Conservation (phyloP, 2,329 filamentous ascomycete genomes). For the Venturia nashicola region DNA sequence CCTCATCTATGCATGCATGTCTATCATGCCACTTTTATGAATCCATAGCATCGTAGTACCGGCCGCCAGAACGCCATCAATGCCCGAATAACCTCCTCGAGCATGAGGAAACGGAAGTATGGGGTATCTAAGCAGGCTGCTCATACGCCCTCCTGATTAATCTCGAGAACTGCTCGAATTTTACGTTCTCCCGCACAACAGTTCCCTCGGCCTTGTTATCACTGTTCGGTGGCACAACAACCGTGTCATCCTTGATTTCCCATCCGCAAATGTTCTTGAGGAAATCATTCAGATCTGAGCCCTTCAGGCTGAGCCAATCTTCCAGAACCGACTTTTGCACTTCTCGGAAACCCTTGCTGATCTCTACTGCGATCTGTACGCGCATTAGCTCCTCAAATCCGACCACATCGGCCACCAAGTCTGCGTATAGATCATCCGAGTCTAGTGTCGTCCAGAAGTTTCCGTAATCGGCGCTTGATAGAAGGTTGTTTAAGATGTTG, state of each 20-base stretch:
- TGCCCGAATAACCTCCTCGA: not conserved
- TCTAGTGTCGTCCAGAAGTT: slow-evolving; percentile 90
- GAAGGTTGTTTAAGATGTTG: slow-evolving; percentile 68
- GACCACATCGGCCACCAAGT: slow-evolving; percentile 83
- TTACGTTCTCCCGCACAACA: slow-evolving; percentile 90
- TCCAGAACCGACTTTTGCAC: slow-evolving; percentile 41
- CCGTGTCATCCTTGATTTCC: slow-evolving; percentile 54
- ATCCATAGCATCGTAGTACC: not conserved
- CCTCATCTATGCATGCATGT: not conserved
- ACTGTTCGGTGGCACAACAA: slow-evolving; percentile 80
- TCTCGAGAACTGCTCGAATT: slow-evolving; percentile 72
- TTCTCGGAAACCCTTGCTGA: slow-evolving; percentile 75
- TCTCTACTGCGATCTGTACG: slow-evolving; percentile 75
- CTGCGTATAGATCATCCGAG: slow-evolving; percentile 88
- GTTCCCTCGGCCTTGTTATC: slow-evolving; percentile 97
- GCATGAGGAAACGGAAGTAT: not conserved
- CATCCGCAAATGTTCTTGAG: slow-evolving; percentile 56
- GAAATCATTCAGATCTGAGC: slow-evolving; percentile 36
- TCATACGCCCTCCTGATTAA: slow-evolving; percentile 80
- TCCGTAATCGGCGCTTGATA: slow-evolving; percentile 81
- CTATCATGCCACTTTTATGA: not conserved
- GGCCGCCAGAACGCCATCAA: not conserved
- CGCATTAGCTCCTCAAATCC: slow-evolving; percentile 94
- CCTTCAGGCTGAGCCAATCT: slow-evolving; percentile 35
- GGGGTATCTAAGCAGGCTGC: slow-evolving; percentile 44